These are phyloP conservation scores for Bryoerythrophyllum caledonicum DNA, from an alignment of 225 moss, liverwort and hornwort species.

Conservation along the genomic window DNA sequence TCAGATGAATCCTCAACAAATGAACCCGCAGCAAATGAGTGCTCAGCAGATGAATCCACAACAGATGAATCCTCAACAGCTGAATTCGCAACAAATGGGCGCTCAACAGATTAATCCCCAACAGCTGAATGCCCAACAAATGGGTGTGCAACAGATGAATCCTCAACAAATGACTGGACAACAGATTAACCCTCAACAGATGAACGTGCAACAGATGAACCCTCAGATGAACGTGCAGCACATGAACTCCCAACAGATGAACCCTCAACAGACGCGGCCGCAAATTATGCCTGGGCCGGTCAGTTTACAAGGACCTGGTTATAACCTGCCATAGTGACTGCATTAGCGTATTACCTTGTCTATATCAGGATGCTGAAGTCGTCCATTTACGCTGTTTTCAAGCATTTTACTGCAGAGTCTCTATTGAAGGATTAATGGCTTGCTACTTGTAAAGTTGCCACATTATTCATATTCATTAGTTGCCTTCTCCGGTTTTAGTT, in stretches of 20 bases:
- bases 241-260: conserved; percentile 44
- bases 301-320: conserved; percentile 54
- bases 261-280: conserved; percentile 48
- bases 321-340: conserved; percentile 29
- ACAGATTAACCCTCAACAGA: conserved; percentile 25
- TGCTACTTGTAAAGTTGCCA: no score
- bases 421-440: no score
- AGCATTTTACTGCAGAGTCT: no score
- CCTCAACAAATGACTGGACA: conserved; percentile 30
- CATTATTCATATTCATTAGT: no score
- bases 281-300: conserved; percentile 47
- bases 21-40: conserved; percentile 21
- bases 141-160: conserved; percentile 28
- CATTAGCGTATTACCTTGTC: not conserved
- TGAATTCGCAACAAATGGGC: conserved; percentile 16
- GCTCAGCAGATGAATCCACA: conserved; percentile 30
- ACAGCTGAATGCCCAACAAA: conserved; percentile 41
- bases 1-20: conserved; percentile 46
- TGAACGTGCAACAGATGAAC: conserved; percentile 37
- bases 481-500: no score
- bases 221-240: conserved; percentile 48
- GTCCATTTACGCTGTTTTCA: no score
- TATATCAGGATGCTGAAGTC: no score
- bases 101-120: conserved; percentile 27
- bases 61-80: conserved; percentile 21